phyloP scores from a whole-genome alignment of 768 basidiomycete species.

The Leccinum rimulosum region DNA sequence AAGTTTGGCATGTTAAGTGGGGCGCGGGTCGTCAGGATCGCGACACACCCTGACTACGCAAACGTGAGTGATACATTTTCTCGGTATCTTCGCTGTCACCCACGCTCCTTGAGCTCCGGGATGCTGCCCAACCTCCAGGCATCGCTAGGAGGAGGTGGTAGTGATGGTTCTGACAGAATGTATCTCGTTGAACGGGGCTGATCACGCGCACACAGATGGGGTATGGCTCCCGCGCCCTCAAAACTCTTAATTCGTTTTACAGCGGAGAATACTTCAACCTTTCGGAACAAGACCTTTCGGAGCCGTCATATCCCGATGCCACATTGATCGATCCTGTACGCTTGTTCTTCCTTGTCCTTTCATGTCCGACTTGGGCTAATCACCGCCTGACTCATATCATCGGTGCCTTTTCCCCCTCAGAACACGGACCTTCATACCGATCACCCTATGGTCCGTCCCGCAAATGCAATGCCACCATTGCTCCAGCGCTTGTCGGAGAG shows the following conservation, averaged over 20 bases:
- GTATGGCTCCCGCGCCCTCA: constrained; percentile 86
- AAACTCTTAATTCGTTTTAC: constrained; percentile 87
- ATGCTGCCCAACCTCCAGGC: neutral
- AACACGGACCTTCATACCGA: constrained; percentile 70
- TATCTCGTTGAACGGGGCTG: neutral
- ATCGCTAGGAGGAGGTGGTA: neutral
- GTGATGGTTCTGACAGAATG: neutral
- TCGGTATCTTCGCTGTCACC: neutral
- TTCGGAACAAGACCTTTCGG: constrained; percentile 54
- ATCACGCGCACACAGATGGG: constrained; percentile 71
- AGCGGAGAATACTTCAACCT: constrained; percentile 89
- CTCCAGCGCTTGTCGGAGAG: constrained; percentile 87
- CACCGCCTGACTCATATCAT: neutral
- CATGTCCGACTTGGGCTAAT: neutral
- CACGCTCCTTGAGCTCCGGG: neutral
- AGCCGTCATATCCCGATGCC: constrained; percentile 60
- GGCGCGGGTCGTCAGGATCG: constrained; percentile 87
- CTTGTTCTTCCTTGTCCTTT: neutral
- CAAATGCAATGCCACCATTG: constrained; percentile 84
- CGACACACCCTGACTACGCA: constrained; percentile 94
- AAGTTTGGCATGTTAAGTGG: constrained; percentile 92
- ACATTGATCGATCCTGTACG: constrained; percentile 47
- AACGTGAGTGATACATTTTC: constrained; percentile 52
- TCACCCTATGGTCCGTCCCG: constrained; percentile 66
- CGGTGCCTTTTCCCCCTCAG: constrained; percentile 25